phyloP scores from a whole-genome alignment of 306 rosid species.

The Prinsepia uniflora region DNA sequence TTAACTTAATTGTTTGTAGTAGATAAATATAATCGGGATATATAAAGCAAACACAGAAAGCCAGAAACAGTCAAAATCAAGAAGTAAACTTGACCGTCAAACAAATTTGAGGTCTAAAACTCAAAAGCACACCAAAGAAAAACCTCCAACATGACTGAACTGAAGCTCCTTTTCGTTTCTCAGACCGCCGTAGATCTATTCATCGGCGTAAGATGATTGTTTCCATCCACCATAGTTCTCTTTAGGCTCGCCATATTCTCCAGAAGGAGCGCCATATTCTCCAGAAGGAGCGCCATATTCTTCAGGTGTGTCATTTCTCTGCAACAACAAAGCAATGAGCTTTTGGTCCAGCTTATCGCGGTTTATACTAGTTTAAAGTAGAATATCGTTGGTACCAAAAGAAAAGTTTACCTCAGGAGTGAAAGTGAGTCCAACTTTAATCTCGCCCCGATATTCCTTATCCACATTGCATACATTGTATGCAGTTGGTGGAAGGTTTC shows the following conservation, averaged over 20 bases:
- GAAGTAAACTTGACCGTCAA: neutral
- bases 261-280: neutral
- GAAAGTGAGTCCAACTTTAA: constrained; percentile 52
- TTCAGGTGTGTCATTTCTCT: neutral
- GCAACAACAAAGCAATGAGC: neutral
- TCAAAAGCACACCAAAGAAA: neutral
- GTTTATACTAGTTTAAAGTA: too few relatives aligned
- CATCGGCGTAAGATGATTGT: constrained; percentile 8
- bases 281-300: neutral
- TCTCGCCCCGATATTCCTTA: constrained; percentile 48
- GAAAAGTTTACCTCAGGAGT: constrained; percentile 23
- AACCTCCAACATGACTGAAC: neutral
- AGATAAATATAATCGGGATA: too few relatives aligned
- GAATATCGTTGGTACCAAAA: too few relatives aligned
- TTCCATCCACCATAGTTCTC: constrained; percentile 20
- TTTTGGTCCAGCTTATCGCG: too few relatives aligned
- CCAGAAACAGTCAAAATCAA: neutral
- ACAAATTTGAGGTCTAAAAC: neutral
- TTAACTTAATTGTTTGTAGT: too few relatives aligned
- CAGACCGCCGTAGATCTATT: neutral
- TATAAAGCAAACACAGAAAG: neutral
- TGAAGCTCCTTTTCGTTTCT: neutral
- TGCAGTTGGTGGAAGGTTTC: constrained; percentile 43
- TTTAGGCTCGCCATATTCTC: constrained; percentile 4
- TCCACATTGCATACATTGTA: constrained; percentile 61